Base-by-base conservation (phyloP, 1,139 yeast species). In the Kurtzmaniella quercitrusa region DNA sequence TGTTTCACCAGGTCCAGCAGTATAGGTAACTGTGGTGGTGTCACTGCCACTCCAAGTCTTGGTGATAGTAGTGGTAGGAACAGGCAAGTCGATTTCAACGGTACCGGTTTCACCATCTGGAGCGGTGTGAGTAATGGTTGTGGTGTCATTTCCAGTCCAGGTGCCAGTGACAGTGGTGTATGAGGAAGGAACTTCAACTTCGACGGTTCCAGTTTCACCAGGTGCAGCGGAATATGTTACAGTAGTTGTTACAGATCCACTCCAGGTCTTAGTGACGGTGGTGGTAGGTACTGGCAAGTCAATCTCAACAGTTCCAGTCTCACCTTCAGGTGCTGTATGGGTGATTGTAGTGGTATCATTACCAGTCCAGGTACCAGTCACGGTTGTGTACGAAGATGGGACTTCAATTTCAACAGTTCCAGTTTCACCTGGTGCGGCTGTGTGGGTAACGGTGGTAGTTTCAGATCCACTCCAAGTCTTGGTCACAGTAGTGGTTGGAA, bases 391-490 rank as follows among this genome's bases (percentile, higher is more conserved):
- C 8, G 63, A 56, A 3, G 34, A 44, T 5, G 41, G 38, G 18
- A 53, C 50, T 12, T 51, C 57, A 17, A 60, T 50, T 1, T 49
- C 38, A 4, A 53, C 46, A 1, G 58, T 56, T 14, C 45, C 48
- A 3, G 57, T 56, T 8, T 47, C 53, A 14, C 49, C 52, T 11
- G 42, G n/a, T 1, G 33, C 37, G 33, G 34, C 19, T 8, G 45
- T 35, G 30, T 38, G 59, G 56, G 59, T 55, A 2, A 52, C 46
- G 5, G 26, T 14, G 11, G 20, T 33, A 5, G 66, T 59, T 2
- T 51, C 48, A 3, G 54, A 16, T 2, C 60, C 64, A 7, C 60
- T 51, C 50, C 56, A 58, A 18, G 68, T 63, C 5, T 33, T 37
- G 0, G 69, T 64, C 9, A 37, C 34, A 5, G 54, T 46, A 14